Evolutionary conservation across 2,329 filamentous ascomycete species (phyloP).

Genomic region (Penicillium janthinellum): DNA sequence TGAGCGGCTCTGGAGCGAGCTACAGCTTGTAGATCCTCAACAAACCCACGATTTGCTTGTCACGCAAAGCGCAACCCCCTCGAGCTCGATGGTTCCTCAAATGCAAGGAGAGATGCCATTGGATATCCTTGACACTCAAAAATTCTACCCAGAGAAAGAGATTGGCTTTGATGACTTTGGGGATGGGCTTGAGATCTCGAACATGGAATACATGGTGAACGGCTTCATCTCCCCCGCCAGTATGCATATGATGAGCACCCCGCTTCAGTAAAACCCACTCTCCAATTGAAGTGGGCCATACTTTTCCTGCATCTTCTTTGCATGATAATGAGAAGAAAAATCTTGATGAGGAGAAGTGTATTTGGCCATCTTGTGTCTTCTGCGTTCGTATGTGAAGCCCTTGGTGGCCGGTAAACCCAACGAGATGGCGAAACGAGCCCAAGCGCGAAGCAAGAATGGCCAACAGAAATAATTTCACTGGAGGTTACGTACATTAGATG

Average conservation of each 20-base stretch:
- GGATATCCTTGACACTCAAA: neutral
- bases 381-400: too few relatives aligned
- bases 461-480: too few relatives aligned
- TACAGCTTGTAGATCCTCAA: neutral
- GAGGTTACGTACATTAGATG: too few relatives aligned
- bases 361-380: too few relatives aligned
- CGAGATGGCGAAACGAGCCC: too few relatives aligned
- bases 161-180: neutral
- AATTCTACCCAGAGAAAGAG: neutral
- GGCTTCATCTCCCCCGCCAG: neutral
- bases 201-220: neutral
- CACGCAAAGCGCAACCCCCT: neutral
- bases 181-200: neutral
- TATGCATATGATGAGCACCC: neutral
- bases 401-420: too few relatives aligned
- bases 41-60: neutral
- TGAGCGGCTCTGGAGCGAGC: neutral
- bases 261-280: neutral
- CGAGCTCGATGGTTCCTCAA: neutral
- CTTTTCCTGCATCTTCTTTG: too few relatives aligned
- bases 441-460: too few relatives aligned
- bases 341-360: too few relatives aligned
- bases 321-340: too few relatives aligned
- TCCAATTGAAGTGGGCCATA: too few relatives aligned
- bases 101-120: neutral